Base-by-base conservation (phyloP, 805 yeast genomes). In the Blastobotrys attinorum region DNA sequence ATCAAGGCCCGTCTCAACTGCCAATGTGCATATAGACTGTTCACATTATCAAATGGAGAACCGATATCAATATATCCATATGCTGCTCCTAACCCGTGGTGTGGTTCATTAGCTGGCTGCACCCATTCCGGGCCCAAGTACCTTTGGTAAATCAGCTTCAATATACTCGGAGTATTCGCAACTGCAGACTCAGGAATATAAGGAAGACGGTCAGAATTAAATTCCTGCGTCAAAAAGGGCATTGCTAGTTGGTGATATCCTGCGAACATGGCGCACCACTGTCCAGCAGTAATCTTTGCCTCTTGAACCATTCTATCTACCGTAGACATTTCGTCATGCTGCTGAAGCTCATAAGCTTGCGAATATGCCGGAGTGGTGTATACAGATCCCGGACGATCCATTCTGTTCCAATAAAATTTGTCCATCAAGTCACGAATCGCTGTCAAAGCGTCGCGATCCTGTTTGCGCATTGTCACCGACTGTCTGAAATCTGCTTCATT, bases 261-360 rank as follows among this genome's bases (percentile, higher is more conserved):
- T 18, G 63, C 59, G 47, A 50, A 65, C n/a, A 46, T 35, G 1
- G 65, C 52, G 18, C 63, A 47, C 22, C 58, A 39, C 41, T 66
- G 66, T 38, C 66, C 64, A n/a, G 64, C 49, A 31, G 65, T 39
- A 6, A 59, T 22, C 23, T 49, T 39, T 1, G 59, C 34, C 45
- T 59, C 66, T 16, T 48, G 50, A 11, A 25, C 10, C 29, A 8
- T 25, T n/a, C n/a, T n/a, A n/a, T n/a, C n/a, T n/a, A n/a, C n/a
- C n/a, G n/a, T n/a, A n/a, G n/a, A n/a, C n/a, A n/a, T n/a, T n/a
- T n/a, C n/a, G n/a, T n/a, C n/a, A n/a, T n/a, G n/a, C n/a, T n/a
- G n/a, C n/a, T n/a, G n/a, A n/a, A n/a, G n/a, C n/a, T n/a, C n/a
- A n/a, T n/a, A n/a, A n/a, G n/a, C n/a, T n/a, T n/a, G n/a, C n/a